Base-by-base conservation (phyloP, 169 alveolate species). In the Perkinsus olseni region DNA sequence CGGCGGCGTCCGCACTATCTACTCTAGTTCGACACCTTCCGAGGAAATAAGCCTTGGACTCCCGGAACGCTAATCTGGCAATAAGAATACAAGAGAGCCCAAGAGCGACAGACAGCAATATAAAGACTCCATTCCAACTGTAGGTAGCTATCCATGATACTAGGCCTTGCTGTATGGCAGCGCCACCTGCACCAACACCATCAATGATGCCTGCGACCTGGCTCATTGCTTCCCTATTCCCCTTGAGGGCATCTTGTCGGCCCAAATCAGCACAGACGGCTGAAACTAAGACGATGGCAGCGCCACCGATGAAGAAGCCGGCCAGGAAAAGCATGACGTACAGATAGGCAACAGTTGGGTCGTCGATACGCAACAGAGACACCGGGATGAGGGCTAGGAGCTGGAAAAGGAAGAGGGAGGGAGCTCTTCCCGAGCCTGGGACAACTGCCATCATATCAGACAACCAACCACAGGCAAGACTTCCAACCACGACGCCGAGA, bases 231-330 rank as follows among this genome's bases (percentile, higher is more conserved):
- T 62, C 31, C 10, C 82, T 4, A 24, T 93, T 82, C 17, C 74
- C 82, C 36, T 93, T 93, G 37, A 48, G 91, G 38, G 45, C 74
- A 28, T 93, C 74, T n/a, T 36, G 48, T 11, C 62, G 74, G 13
- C 93, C 82, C 24, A 91, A 28, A 38, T 93, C 95, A 0, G 95
- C 62, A 8, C 94, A 38, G 4, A 93, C 91, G 4, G 92, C 95
- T 11, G 92, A 39, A 24, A 92, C 38, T 0, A 93, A 74, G 34
- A 93, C 36, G 34, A 37, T 93, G 21, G 94, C 94, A 0, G 91
- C 48, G 17, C 95, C 95, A n/a, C 95, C 94, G 4, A 93, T 48
- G 38, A 93, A 38, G 93, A 51, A 91, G 10, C 95, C 95, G 10
- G 92, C 51, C 28, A 38, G n/a, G 34, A 28, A 3, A 3, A 62